Conservation (phyloP, 2,329 filamentous ascomycete species). For the Epichloe brachyelytri region DNA sequence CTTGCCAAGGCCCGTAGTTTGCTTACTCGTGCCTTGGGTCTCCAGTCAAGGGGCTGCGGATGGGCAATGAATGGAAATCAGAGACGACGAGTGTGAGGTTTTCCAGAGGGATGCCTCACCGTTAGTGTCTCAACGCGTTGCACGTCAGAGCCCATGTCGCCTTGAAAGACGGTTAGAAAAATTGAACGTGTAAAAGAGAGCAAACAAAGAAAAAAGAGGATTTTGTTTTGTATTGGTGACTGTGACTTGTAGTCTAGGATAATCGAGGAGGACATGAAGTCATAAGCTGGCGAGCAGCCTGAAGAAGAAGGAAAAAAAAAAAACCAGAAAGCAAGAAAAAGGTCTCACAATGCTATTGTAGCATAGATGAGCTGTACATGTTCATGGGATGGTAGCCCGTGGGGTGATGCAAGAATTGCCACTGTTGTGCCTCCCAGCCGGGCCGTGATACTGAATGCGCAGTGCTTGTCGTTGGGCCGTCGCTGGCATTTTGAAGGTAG, state of each 20-base stretch:
- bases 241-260: not conserved
- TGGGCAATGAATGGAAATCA: not conserved
- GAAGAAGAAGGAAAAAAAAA: too few species aligned
- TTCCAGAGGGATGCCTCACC: not conserved
- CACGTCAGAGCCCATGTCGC: not conserved
- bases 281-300: not conserved
- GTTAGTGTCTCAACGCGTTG: not conserved
- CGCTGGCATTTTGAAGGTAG: not conserved
- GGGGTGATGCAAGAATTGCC: slow-evolving; percentile 1
- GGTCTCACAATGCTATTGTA: not conserved
- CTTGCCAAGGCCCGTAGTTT: not conserved
- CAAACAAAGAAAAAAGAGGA: too few species aligned
- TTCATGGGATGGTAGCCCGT: slow-evolving; percentile 1
- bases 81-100: not conserved
- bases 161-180: not conserved
- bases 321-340: not conserved
- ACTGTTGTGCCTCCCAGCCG: slow-evolving; percentile 2
- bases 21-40: not conserved
- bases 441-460: not conserved
- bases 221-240: too few species aligned
- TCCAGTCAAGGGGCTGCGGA: not conserved
- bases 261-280: not conserved
- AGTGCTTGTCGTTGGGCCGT: not conserved
- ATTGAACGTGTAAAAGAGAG: too few species aligned
- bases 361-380: not conserved